These are phyloP conservation scores for Strobilomyces dryophilus DNA, from an alignment of 768 basidiomycete species.

Conservation along the genomic window DNA sequence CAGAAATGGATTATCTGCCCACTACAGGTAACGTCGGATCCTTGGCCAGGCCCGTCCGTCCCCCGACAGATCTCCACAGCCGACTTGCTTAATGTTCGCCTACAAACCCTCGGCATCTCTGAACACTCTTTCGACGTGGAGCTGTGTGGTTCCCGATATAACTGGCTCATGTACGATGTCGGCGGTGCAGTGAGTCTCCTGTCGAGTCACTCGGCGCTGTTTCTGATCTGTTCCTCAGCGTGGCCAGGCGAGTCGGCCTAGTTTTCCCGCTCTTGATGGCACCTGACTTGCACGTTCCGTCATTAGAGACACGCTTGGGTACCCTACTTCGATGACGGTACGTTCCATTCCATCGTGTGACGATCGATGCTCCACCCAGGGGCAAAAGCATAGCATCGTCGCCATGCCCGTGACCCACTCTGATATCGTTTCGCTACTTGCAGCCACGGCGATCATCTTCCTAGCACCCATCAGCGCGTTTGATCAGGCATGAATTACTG, in stretches of 20 bases:
- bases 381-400: conserved; percentile 18
- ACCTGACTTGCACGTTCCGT: conserved; percentile 11
- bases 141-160: conserved; percentile 57
- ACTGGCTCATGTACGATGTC: conserved; percentile 82
- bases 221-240: conserved; percentile 37
- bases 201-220: not conserved
- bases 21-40: conserved; percentile 48
- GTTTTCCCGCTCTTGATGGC: conserved; percentile 10
- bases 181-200: conserved; percentile 65
- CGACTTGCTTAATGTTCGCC: conserved; percentile 73
- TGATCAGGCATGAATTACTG: conserved; percentile 58
- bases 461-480: conserved; percentile 84
- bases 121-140: conserved; percentile 72
- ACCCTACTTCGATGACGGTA: conserved; percentile 83
- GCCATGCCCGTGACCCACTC: conserved; percentile 7
- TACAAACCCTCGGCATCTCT: conserved; percentile 76
- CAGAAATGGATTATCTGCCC: conserved; percentile 66
- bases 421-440: conserved; percentile 6
- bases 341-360: conserved; percentile 18
- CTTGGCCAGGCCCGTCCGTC: not conserved
- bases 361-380: conserved; percentile 7
- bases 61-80: conserved; percentile 36
- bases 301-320: conserved; percentile 74
- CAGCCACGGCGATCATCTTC: conserved; percentile 83
- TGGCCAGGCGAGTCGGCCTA: conserved; percentile 47